Evolutionary conservation across 139 green algal species (phyloP).

Genomic region (Asterochloris erici): DNA sequence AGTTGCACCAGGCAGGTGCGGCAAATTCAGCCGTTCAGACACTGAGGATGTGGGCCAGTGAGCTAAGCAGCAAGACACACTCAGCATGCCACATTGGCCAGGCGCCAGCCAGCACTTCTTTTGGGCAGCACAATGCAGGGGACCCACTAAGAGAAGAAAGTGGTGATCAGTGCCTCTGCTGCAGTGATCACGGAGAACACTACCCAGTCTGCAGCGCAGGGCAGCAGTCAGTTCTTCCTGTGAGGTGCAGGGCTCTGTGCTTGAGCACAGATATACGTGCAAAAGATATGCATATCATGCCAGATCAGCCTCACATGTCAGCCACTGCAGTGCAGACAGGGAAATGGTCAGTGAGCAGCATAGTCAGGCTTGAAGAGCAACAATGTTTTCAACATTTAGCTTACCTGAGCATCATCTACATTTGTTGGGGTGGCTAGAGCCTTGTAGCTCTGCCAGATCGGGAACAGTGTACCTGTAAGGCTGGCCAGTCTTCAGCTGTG

Average conservation of each 20-base stretch:
- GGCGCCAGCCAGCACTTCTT: background rate
- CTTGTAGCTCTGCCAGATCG: constrained; percentile 11
- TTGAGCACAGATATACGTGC: too few species aligned
- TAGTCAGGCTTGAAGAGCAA: too few species aligned
- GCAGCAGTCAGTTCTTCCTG: too few species aligned
- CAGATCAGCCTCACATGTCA: background rate
- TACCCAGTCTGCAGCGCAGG: background rate
- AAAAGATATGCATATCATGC: too few species aligned
- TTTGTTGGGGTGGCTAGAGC: background rate
- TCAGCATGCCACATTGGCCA: too few species aligned
- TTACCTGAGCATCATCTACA: constrained; percentile 14
- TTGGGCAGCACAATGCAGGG: background rate
- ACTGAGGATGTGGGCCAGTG: background rate
- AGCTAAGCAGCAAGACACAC: background rate
- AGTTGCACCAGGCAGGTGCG: too few species aligned
- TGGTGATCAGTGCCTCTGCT: background rate
- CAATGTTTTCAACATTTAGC: too few species aligned
- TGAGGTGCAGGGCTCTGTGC: too few species aligned
- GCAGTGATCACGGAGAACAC: background rate
- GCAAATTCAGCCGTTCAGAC: background rate
- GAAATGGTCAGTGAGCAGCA: background rate
- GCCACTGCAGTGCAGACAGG: constrained; percentile 3
- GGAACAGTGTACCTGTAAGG: background rate
- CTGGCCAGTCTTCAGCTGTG: too few species aligned
- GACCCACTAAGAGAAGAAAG: constrained; percentile 7